Evolutionary conservation across 1,139 yeast genomes (phyloP), one percentile per base, ranked within the genome.

Genomic region (Saccharomyces hybrid): DNA sequence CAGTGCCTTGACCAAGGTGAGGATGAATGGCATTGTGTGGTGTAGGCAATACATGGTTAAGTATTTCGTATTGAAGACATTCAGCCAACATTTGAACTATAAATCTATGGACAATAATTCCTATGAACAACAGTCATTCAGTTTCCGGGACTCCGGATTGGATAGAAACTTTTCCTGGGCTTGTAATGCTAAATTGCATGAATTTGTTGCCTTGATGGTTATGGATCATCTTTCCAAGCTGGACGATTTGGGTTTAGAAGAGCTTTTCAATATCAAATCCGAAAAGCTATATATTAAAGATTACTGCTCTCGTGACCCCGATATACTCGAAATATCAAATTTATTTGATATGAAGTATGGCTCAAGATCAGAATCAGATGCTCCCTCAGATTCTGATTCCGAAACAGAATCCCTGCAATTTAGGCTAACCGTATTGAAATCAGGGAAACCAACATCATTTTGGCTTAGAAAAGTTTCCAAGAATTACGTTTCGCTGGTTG

Each of bases 121-220:
- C 19, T 47, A 47, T 25, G 49, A 47, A 23, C 53, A 49, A 19
- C 19, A 19, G 2, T 19, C 19, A 19, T 55, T 66, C 42, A 61
- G 64, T 53, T 67, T 68, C 55, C 56, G 54, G 23, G 63, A 62
- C 46, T 62, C 70, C 2, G 71, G 71, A 4, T 57, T 68, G 59
- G 64, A 65, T 48, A 61, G 64, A 54, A 63, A 65, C 47, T 58
- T 63, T 31, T 59, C 62, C 3, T 66, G 70, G 70, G 62, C 70
- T 3, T 64, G 69, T 46, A 54, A 57, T 34, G 71, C 70, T 44
- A 44, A 55, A 4, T 49, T 68, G 26, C 41, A 52, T 25, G 66
- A 65, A 51, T 58, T 67, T 31, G 60, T 64, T 3, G 59, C 64
- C 1, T 51, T 67, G 34, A 47, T 66, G 4, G 53, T 62, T 3